Percentiles rank a stretch among this genome's conserved stretches.
Conservation (phyloP, 2,329 filamentous ascomycete species). For the Orbilia blumenaviensis region DNA sequence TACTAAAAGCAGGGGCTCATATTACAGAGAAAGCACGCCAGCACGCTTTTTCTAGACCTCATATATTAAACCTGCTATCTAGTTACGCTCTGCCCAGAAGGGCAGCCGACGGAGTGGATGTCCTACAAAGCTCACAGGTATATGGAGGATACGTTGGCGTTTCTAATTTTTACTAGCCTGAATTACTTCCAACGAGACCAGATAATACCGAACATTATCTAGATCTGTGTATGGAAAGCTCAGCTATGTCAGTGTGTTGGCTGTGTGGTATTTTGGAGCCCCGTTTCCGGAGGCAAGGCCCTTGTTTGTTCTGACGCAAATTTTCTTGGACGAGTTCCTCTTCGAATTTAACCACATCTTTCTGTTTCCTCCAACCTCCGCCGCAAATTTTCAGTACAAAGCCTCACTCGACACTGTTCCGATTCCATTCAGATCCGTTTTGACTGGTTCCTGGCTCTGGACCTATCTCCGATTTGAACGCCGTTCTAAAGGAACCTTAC, state of each 20-base stretch:
- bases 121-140: too few relatives aligned
- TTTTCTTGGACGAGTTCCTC: slow-evolving; percentile 53
- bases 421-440: slow-evolving; percentile 16
- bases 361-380: slow-evolving; percentile 22
- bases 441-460: slow-evolving; percentile 16
- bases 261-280: slow-evolving; percentile 13
- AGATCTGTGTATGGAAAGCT: background rate
- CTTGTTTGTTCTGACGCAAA: slow-evolving; percentile 51
- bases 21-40: background rate
- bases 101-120: too few relatives aligned
- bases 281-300: slow-evolving; percentile 33
- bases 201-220: too few relatives aligned
- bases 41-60: background rate
- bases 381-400: slow-evolving; percentile 29
- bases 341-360: slow-evolving; percentile 35
- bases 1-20: background rate
- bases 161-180: too few relatives aligned
- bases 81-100: background rate
- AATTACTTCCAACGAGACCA: background rate
- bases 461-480: slow-evolving; percentile 46
- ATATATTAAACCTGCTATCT: background rate
- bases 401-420: slow-evolving; percentile 16
- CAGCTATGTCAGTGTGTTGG: background rate
- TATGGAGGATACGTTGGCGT: too few relatives aligned
- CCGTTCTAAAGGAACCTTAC: slow-evolving; percentile 31